Base-by-base conservation (phyloP, 768 basidiomycete species). In the Hemileccinum impolitum region DNA sequence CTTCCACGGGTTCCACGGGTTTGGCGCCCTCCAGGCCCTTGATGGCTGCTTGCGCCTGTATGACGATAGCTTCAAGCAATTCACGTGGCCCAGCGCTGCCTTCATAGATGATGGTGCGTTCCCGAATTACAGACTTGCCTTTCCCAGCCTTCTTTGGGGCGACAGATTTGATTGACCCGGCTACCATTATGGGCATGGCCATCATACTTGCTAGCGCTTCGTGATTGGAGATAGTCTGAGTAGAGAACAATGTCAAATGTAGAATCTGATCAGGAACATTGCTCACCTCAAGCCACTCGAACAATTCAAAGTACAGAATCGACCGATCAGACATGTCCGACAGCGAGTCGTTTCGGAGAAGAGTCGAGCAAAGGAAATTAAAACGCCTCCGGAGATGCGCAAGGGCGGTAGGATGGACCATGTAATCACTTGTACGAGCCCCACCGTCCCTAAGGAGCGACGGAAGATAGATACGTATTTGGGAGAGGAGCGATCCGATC, bases 121-220 rank as follows among this genome's bases (percentile, higher is more conserved):
- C 92, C 26, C 91, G 81, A 50, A 85, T 79, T 8, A 77, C 72
- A 14, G 76, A 68, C 52, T 72, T 74, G 40, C 71, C 67, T 44
- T 69, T 74, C 4, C 70, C 60, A 18, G 71, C 60, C 57, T 75
- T 80, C 72, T 79, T 84, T n/a, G 80, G 71, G 4, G 74, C 72
- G n/a, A 82, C 71, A 6, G 76, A 71, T 62, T 86, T 87, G 44
- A 82, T 77, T 17, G 85, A 85, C 5, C 77, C 74, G 17, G 82
- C 79, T n/a, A 84, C 82, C 92, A 94, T 94, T 62, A 90, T 91
- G 6, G 93, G 92, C 91, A 94, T 95, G 2, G 90, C 92, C 82
- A 95, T 90, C 87, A 94, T 94, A 52, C 88, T 90, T 14, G 91
- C 91, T 35, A 96, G 70, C 6, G 91, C 87, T 73, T 95, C 94